A percentile compares a stretch with the other conserved stretches of the same genome.
These are phyloP conservation scores for Metschnikowia hibisci DNA, from an alignment of 805 yeast genomes.

Conservation along the genomic window DNA sequence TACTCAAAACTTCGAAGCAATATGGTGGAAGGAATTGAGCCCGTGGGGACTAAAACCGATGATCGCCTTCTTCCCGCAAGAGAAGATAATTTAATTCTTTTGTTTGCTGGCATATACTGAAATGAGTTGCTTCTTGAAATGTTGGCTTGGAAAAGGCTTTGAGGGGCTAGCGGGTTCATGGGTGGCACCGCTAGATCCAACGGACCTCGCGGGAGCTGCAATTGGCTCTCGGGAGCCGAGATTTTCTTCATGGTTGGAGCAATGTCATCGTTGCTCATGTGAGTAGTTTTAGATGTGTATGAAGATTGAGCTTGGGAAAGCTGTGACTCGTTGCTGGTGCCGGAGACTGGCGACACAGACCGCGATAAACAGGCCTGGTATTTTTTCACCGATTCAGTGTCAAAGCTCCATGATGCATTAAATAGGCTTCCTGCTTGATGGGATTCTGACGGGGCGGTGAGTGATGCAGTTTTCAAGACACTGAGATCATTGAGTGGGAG, in stretches of 20 bases:
- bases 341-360: constrained; percentile 19
- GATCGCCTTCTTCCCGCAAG: constrained; percentile 49
- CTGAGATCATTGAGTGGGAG: not conserved
- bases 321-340: constrained; percentile 10
- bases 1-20: constrained; percentile 50
- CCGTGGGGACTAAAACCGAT: constrained; percentile 48
- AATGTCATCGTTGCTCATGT: constrained; percentile 7
- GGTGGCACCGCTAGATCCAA: constrained; percentile 33
- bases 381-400: not conserved
- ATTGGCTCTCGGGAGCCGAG: constrained; percentile 8
- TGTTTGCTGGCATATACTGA: constrained; percentile 53
- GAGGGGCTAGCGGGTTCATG: constrained; percentile 30
- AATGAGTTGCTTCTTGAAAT: constrained; percentile 28
- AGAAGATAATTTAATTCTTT: constrained; percentile 47
- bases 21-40: constrained; percentile 60
- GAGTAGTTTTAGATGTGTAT: constrained; percentile 5
- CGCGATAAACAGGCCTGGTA: not conserved
- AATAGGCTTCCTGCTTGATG: not conserved
- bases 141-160: constrained; percentile 3
- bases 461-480: not conserved
- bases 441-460: not conserved
- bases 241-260: constrained; percentile 13
- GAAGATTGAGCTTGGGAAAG: not conserved
- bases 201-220: constrained; percentile 14
- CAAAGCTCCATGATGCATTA: constrained; percentile 2